phyloP scores from a whole-genome alignment of 2,329 filamentous ascomycete genomes.

The Apiospora hydei region DNA sequence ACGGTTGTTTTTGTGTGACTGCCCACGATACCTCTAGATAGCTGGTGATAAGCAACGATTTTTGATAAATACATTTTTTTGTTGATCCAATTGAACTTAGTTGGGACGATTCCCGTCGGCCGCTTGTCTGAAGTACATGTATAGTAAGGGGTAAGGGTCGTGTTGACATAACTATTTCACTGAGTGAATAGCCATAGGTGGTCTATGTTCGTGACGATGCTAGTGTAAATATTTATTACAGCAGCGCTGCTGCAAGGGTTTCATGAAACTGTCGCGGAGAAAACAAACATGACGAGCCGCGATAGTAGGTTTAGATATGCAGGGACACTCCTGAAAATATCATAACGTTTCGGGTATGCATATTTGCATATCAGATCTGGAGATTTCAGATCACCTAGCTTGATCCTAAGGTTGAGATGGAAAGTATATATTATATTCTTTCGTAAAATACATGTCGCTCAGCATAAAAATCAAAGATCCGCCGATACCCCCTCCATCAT shows the following conservation, averaged over 20 bases:
- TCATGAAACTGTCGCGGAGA: background rate
- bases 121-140: background rate
- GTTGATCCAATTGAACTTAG: background rate
- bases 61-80: background rate
- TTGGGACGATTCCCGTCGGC: background rate
- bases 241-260: background rate
- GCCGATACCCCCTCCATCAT: background rate
- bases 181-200: background rate
- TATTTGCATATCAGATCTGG: background rate
- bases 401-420: background rate
- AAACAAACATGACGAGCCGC: background rate
- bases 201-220: background rate
- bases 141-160: background rate
- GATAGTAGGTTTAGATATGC: background rate
- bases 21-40: constrained; percentile 9
- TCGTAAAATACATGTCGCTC: background rate
- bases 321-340: background rate
- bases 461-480: background rate
- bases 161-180: background rate
- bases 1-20: constrained; percentile 12
- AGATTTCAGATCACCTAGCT: background rate
- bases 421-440: background rate
- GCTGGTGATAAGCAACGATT: background rate
- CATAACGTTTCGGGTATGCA: background rate
- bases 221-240: background rate